Evolutionary conservation across 768 basidiomycete species (phyloP), one percentile per base, ranked within the genome.

Genomic region (Dioszegia hungarica): DNA sequence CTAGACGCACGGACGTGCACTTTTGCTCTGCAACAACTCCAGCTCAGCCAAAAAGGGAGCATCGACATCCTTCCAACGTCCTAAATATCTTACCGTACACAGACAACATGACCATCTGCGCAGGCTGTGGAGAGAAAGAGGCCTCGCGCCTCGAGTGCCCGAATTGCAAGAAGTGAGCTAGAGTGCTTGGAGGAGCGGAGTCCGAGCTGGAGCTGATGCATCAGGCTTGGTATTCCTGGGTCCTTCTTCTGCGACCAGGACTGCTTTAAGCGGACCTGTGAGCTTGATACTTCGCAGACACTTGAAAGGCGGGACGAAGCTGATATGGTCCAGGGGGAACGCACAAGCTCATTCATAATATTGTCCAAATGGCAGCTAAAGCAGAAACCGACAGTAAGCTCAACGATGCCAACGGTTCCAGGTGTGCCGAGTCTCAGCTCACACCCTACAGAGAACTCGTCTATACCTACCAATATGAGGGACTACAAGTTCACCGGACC

Each of bases 251-350:
- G 94, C 63, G 85, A 86, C 24, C 94, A 98, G 77, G 90, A 89
- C 48, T 98, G 94, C 78, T 97, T 97, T 83, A 97, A 95, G 77
- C 82, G 85, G 44, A 86, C 83, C 75, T 98, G 94, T 93, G 75
- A 80, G 91, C 60, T 51, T 47, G 28, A 37, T 31, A 17, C 57
- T 75, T 74, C 71, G 74, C 9, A 20, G 31, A 31, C 20, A 20
- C 40, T 38, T 24, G 17, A 11, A 31, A 9, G 20, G 10, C 20
- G 27, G 15, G 14, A 55, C 25, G 40, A 45, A 62, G 48, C 48
- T 45, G 51, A 56, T 45, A 37, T 53, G 47, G 40, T 5, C 10
- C 20, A 46, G 72, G 71, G 53, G 55, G 9, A 55, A 19, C 50
- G 10, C 75, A 76, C 53, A 76, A 76, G 50, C 45, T 62, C n/a